Evolutionary conservation across 2,329 filamentous ascomycete genomes (phyloP), one percentile per base, ranked within the genome.

Genomic region (Corinectria fuckeliana): DNA sequence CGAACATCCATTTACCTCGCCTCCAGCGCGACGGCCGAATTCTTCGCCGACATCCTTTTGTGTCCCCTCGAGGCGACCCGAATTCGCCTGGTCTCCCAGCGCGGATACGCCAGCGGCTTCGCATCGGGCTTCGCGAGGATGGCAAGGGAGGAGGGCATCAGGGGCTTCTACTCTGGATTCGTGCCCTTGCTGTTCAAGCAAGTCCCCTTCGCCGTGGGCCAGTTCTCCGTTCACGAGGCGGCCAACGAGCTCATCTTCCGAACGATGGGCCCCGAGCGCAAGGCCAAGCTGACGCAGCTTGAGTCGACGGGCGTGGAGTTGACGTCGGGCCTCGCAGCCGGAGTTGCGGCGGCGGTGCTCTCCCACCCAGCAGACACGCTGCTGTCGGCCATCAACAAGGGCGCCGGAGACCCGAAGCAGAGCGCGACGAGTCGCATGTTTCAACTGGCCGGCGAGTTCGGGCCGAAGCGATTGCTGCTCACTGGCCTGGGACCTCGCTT

Each of bases 221-320:
- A 97, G 82, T 97, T 97, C 82, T 91, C 93, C 68, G 92, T 94
- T 55, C 95, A 92, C 83, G 93, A 97, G 81, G 94, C 91, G 72
- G 91, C 90, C 69, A 88, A 91, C 72, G 92, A 96, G 79, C 74
- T 84, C 67, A 86, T 93, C 76, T 96, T 88, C 82, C 81, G 83
- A 57, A 60, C 77, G 54, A 82, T 96, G 74, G 91, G 93, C 73
- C 81, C 79, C 13, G 81, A 84, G 68, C 76, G 77, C 58, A 95
- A 94, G 82, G 83, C 84, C 63, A 85, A 81, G 66, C 82, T 91
- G 70, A 89, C 88, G 60, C 83, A 86, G 67, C 82, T 88, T 66
- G 87, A 89, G 74, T 90, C 91, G 76, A 96, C 93, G 47, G 85
- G 85, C 70, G 88, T 96, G 74, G 96, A 96, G 82, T 85, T 97